Conservation (phyloP, 2,329 filamentous ascomycete species). For the Claviceps maximensis region DNA sequence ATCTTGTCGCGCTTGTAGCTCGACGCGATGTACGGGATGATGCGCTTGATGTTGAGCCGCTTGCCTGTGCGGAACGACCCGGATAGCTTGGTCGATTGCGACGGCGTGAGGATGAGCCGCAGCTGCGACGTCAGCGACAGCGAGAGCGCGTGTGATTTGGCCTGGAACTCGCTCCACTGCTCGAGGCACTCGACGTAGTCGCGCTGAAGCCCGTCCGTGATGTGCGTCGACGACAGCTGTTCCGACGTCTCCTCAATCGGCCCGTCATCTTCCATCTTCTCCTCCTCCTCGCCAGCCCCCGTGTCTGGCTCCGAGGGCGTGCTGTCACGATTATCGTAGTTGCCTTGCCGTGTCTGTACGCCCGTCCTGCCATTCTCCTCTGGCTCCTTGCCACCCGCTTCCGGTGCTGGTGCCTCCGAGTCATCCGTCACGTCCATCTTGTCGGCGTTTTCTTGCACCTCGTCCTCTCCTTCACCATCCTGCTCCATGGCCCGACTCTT, state of each 20-base stretch:
- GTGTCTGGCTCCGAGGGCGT: slow-evolving; percentile 23
- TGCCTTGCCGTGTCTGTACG: slow-evolving; percentile 45
- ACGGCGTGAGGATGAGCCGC: slow-evolving; percentile 87
- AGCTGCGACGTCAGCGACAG: slow-evolving; percentile 87
- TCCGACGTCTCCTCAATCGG: slow-evolving; percentile 39
- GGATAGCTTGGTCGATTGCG: slow-evolving; percentile 87
- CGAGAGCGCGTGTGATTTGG: slow-evolving; percentile 71
- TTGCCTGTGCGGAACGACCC: slow-evolving; percentile 97
- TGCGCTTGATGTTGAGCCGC: slow-evolving; percentile 96
- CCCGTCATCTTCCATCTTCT: slow-evolving; percentile 37
- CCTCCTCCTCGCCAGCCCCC: slow-evolving; percentile 33
- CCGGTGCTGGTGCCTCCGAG: slow-evolving; percentile 15
- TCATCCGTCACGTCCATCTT: slow-evolving; percentile 29
- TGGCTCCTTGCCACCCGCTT: slow-evolving; percentile 27
- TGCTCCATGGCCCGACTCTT: slow-evolving; percentile 39
- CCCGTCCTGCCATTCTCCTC: slow-evolving; percentile 43
- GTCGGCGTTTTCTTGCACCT: slow-evolving; percentile 28
- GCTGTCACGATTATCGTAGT: slow-evolving; percentile 39
- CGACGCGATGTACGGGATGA: slow-evolving; percentile 97
- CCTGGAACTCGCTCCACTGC: slow-evolving; percentile 78
- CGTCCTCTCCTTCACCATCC: slow-evolving; percentile 33
- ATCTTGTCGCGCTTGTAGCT: slow-evolving; percentile 99
- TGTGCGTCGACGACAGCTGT: slow-evolving; percentile 61
- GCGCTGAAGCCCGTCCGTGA: slow-evolving; percentile 39
- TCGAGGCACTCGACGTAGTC: slow-evolving; percentile 47